phyloP scores from a whole-genome alignment of 1,284 basidiomycete genomes.

The Sporisorium iseilematis-ciliati region DNA sequence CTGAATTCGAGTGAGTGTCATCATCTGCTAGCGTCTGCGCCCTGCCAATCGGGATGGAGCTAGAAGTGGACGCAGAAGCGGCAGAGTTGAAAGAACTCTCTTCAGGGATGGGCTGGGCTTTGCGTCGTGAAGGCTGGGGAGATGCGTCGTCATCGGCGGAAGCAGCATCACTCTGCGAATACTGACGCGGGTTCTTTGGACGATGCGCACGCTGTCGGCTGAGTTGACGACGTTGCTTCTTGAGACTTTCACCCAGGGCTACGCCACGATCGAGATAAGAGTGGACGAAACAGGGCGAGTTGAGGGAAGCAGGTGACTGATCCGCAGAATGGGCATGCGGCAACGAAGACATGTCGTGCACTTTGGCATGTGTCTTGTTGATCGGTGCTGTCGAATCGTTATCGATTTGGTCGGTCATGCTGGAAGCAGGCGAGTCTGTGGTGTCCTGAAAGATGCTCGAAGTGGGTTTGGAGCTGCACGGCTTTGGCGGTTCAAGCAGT shows the following conservation, averaged over 20 bases:
- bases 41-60: slow-evolving; percentile 3
- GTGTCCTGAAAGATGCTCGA: slow-evolving; percentile 23
- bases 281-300: slow-evolving; percentile 61
- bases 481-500: slow-evolving; percentile 25
- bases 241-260: slow-evolving; percentile 44
- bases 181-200: slow-evolving; percentile 4
- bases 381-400: slow-evolving; percentile 9
- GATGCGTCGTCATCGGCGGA: slow-evolving; percentile 30
- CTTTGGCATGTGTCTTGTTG: slow-evolving; percentile 49
- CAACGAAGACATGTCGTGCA: slow-evolving; percentile 44
- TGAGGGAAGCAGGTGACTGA: slow-evolving; percentile 23
- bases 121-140: slow-evolving; percentile 5
- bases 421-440: slow-evolving; percentile 26
- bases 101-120: slow-evolving; percentile 4
- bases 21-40: slow-evolving; percentile 10
- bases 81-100: neutral
- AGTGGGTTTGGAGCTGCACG: slow-evolving; percentile 21
- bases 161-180: slow-evolving; percentile 32
- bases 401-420: slow-evolving; percentile 9
- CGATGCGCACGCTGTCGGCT: slow-evolving; percentile 28
- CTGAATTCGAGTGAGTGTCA: slow-evolving; percentile 19
- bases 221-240: slow-evolving; percentile 46
- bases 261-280: slow-evolving; percentile 57
- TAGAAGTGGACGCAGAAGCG: neutral
- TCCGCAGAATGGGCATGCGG: slow-evolving; percentile 28